These are phyloP conservation scores for Leishmania tarentolae DNA, from an alignment of 208 protist genomes.

Conservation along the genomic window DNA sequence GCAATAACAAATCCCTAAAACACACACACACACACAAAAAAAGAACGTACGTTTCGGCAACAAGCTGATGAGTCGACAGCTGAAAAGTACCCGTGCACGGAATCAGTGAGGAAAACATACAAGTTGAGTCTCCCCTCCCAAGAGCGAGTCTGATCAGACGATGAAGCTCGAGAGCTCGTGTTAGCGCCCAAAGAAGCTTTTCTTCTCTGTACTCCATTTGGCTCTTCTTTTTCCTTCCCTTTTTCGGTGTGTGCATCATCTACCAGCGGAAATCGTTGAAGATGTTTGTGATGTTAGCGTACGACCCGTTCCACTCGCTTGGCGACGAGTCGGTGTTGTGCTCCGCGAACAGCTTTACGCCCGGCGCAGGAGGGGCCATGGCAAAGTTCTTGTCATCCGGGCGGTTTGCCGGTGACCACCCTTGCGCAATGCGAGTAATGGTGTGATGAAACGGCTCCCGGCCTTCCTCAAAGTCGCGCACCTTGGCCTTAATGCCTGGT, in stretches of 20 bases:
- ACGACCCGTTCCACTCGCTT: constrained; percentile 78
- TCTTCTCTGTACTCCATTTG: neutral
- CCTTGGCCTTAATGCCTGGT: constrained; percentile 65
- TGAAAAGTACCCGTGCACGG: neutral
- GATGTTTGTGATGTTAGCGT: constrained; percentile 85
- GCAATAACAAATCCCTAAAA: neutral
- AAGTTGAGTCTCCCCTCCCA: neutral
- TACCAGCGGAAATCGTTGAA: constrained; percentile 92
- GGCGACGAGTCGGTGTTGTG: constrained; percentile 87
- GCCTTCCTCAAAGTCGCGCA: constrained; percentile 82
- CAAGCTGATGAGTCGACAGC: neutral
- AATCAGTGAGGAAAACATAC: neutral
- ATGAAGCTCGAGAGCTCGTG: neutral
- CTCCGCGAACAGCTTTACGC: constrained; percentile 81
- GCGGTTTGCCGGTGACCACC: constrained; percentile 80
- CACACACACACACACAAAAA: too few relatives aligned
- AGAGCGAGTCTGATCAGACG: neutral
- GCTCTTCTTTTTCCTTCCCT: neutral
- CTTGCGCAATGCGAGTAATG: constrained; percentile 82
- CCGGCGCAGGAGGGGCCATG: constrained; percentile 60
- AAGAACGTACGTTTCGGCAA: too few relatives aligned
- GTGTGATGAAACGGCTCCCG: constrained; percentile 89
- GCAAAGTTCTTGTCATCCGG: constrained; percentile 84
- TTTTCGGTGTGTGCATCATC: neutral
- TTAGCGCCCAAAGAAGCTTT: neutral